Base-by-base conservation (phyloP, 495 filamentous ascomycete genomes). In the Tuber borchii region DNA sequence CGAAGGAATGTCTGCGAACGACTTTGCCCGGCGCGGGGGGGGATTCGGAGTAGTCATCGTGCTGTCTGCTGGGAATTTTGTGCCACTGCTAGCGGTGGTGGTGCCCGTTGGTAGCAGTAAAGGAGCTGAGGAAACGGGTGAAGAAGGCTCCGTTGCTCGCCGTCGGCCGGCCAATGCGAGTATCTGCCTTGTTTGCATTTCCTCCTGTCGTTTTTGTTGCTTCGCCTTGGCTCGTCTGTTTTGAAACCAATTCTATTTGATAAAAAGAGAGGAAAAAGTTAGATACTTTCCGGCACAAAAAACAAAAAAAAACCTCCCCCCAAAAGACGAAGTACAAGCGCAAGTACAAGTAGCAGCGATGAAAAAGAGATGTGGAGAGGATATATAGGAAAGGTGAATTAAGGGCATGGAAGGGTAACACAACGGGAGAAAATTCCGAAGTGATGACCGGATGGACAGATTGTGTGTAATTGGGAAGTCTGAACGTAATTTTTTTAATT, bases 141-240 rank as follows among this genome's bases (percentile, higher is more conserved):
- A 79, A 65, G 78, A 79, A 69, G 78, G 76, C 14, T 79, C 77
- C 17, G 80, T 82, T 80, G 71, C 78, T 73, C 75, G 75, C 56
- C 78, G 71, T 74, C 81, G 81, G 72, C 81, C 75, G 56, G 81
- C 81, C 78, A 78, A 82, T 83, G 80, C 81, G 76, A 83, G 80
- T 78, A 82, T 82, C 72, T 77, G 74, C 71, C 70, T 80, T 8
- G 76, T 82, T 19, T 82, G 80, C 48, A 71, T 76, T 43, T 93
- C 90, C 82, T 90, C 88, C 82, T 91, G 90, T 82, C 90, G 88
- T 81, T 86, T 90, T 81, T 93, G 89, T 78, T 93, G 90, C 85
- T 93, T 94, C 44, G 91, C 91, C 82, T 94, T 93, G 73, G 92
- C 92, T 56, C 93, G 90, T 72, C 93, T 88, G 83, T 95, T 96